These are phyloP conservation scores for Funneliformis geosporum DNA, from an alignment of 192 early-diverging fungal genomes.

Conservation along the genomic window DNA sequence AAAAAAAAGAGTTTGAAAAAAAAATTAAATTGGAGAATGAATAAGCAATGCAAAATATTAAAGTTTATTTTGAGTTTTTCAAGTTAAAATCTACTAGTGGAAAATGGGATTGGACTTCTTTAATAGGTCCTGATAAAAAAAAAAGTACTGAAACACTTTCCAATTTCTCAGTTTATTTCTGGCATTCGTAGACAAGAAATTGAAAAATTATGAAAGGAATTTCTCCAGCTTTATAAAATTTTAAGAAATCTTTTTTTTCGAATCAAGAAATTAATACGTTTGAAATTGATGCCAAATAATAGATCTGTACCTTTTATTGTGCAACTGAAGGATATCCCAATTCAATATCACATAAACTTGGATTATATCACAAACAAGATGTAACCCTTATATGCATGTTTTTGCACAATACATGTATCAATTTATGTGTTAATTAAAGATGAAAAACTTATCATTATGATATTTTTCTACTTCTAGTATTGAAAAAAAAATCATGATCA, in stretches of 20 bases:
- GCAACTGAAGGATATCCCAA: background rate
- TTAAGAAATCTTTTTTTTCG: background rate
- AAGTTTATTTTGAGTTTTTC: background rate
- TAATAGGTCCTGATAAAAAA: background rate
- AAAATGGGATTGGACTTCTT: background rate
- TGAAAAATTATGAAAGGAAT: background rate
- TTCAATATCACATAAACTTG: background rate
- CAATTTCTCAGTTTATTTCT: too few species aligned
- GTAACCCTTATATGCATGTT: background rate
- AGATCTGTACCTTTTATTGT: background rate
- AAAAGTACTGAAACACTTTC: too few species aligned
- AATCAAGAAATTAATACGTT: background rate
- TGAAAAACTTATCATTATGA: background rate
- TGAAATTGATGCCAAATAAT: background rate
- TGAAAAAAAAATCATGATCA: background rate
- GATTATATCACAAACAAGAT: background rate
- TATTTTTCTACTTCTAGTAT: too few species aligned
- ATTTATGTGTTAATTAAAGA: background rate
- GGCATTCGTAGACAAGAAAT: too few species aligned
- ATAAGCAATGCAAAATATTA: background rate
- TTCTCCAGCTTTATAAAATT: background rate
- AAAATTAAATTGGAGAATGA: background rate
- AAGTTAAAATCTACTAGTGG: background rate
- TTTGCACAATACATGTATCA: background rate
- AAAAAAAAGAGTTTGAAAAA: background rate